A percentile compares a stretch with the other conserved stretches of the same genome.
phyloP scores from a whole-genome alignment of 140 eudicot species.

The Oenanthe javanica region DNA sequence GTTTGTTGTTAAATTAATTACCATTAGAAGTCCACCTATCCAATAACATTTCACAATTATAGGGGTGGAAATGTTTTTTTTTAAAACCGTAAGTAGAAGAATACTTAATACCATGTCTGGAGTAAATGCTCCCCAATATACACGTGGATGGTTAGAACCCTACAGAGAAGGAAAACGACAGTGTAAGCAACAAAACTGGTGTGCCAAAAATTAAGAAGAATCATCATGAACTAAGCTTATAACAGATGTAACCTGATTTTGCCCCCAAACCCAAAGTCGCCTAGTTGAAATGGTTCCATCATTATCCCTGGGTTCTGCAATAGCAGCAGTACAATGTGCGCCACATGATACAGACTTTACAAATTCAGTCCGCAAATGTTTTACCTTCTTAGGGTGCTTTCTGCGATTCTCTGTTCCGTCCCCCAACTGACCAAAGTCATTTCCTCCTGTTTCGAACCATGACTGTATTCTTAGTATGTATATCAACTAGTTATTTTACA shows the following conservation, averaged over 20 bases:
- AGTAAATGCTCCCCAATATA: conserved; percentile 93
- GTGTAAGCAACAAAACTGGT: background rate
- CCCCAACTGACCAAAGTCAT: conserved; percentile 98
- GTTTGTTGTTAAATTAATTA: too few species aligned
- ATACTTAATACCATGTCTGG: conserved; percentile 51
- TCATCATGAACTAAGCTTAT: background rate
- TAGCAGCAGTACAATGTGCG: conserved; percentile 97
- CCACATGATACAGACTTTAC: conserved; percentile 91
- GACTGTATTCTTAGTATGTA: background rate
- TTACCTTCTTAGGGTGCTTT: conserved; percentile 73
- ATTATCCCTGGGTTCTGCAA: conserved; percentile 86
- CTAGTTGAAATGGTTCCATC: conserved; percentile 67
- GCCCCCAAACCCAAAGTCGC: conserved; percentile 99
- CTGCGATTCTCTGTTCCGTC: conserved; percentile 83
- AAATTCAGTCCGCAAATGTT: conserved; percentile 60
- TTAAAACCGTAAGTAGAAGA: background rate
- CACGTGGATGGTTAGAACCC: conserved; percentile 85
- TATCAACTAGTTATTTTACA: background rate
- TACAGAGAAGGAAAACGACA: conserved; percentile 24
- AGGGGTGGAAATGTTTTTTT: background rate
- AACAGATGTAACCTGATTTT: conserved; percentile 65
- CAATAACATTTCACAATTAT: background rate
- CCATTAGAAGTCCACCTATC: background rate
- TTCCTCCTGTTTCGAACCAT: conserved; percentile 57
- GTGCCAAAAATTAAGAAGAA: background rate